phyloP scores from a whole-genome alignment of 164 flowering plant genomes.

The Pachysandra terminalis region DNA sequence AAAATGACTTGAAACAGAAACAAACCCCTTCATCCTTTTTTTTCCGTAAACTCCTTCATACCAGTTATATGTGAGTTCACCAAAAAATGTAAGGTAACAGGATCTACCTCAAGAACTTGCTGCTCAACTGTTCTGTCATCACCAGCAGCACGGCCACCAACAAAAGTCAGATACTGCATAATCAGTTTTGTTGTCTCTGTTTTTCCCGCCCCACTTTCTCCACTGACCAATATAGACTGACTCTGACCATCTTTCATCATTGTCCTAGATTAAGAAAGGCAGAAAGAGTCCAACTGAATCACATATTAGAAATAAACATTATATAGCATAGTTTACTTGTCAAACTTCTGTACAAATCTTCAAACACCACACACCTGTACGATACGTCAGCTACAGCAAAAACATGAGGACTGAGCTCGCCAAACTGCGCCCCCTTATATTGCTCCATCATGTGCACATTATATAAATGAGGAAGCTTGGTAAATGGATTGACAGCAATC shows the following conservation, averaged over 20 bases:
- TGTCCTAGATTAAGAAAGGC: conserved; percentile 53
- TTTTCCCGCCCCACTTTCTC: conserved; percentile 99
- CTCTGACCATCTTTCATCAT: conserved; percentile 77
- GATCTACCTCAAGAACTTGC: conserved; percentile 99
- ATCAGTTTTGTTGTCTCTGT: conserved; percentile 99
- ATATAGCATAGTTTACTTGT: conserved; percentile 1
- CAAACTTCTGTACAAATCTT: neutral
- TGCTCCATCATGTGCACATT: conserved; percentile 97
- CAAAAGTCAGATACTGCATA: conserved; percentile 93
- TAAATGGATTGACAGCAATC: conserved; percentile 98
- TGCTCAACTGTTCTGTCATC: conserved; percentile 94
- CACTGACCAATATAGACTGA: conserved; percentile 97
- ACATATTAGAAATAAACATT: conserved; percentile 6
- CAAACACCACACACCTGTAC: conserved; percentile 57
- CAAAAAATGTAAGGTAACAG: no score
- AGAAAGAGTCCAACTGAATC: conserved; percentile 20
- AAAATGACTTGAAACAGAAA: neutral
- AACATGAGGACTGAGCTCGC: conserved; percentile 96
- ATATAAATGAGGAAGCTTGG: conserved; percentile 95
- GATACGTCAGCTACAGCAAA: conserved; percentile 99
- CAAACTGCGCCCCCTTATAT: conserved; percentile 91
- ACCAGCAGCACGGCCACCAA: conserved; percentile 89
- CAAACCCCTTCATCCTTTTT: neutral
- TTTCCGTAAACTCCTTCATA: neutral
- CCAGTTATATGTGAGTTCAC: neutral